These are phyloP conservation scores for Blastomyces gilchristii DNA, from an alignment of 2,329 filamentous ascomycete species.

Conservation along the genomic window DNA sequence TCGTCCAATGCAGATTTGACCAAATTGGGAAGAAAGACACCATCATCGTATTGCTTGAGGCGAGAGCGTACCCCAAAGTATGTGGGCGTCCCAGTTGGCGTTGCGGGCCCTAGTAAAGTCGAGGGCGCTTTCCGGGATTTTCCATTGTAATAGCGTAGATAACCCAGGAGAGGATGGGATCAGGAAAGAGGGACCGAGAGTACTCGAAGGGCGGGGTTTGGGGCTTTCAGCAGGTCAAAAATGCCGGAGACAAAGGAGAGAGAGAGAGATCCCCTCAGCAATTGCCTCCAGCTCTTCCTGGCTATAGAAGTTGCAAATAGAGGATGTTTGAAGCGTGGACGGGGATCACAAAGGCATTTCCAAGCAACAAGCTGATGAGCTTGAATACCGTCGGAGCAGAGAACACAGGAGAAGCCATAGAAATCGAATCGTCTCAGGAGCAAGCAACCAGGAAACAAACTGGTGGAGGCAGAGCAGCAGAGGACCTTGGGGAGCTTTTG, in stretches of 20 bases:
- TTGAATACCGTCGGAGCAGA: not conserved
- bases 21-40: not conserved
- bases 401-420: not conserved
- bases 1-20: not conserved
- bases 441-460: not conserved
- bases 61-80: not conserved
- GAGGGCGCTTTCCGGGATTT: not conserved
- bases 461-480: slow-evolving; percentile 11
- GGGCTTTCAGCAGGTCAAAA: not conserved
- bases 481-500: not conserved
- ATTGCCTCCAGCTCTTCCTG: not conserved
- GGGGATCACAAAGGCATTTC: not conserved
- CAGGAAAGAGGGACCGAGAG: not conserved
- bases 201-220: not conserved
- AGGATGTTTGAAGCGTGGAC: not conserved
- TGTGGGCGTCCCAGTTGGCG: not conserved
- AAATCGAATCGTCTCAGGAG: not conserved
- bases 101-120: not conserved
- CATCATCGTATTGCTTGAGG: not conserved
- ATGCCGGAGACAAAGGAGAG: not conserved
- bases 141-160: not conserved
- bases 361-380: not conserved
- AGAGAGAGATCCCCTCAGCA: not conserved
- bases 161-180: not conserved
- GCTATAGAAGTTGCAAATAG: not conserved